Percentiles rank a stretch among this genome's conserved stretches.
Evolutionary conservation across 495 filamentous ascomycete species (phyloP).

Genomic region (Podospora australis): DNA sequence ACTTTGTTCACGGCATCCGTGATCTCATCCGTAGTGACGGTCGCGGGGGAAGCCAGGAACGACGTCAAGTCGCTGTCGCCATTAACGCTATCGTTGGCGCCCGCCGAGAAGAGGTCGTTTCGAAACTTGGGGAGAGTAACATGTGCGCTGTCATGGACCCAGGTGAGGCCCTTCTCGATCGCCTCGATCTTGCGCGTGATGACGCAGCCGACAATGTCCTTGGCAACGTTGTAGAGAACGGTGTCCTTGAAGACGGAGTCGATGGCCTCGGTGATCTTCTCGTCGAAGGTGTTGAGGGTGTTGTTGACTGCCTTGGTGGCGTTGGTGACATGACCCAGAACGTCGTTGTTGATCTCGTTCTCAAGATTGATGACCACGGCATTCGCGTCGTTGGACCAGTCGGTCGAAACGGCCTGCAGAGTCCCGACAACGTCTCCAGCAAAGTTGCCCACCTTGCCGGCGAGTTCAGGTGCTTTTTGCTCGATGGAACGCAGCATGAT

Average conservation of each 20-base stretch:
- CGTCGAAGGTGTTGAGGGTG: conserved; percentile 76
- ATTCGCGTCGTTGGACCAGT: conserved; percentile 77
- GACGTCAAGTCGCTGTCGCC: conserved; percentile 52
- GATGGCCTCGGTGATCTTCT: conserved; percentile 62
- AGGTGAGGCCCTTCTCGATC: conserved; percentile 79
- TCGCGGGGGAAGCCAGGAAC: conserved; percentile 68
- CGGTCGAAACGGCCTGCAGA: conserved; percentile 63
- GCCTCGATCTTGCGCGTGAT: conserved; percentile 68
- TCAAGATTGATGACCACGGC: conserved; percentile 60
- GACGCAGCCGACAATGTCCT: conserved; percentile 67
- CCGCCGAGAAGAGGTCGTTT: conserved; percentile 77
- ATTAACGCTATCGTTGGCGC: conserved; percentile 58
- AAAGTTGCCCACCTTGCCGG: conserved; percentile 71
- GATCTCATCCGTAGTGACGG: conserved; percentile 69
- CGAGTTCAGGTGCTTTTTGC: conserved; percentile 68
- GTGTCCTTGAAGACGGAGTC: conserved; percentile 77
- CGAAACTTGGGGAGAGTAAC: conserved; percentile 71
- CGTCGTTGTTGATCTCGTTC: conserved; percentile 67
- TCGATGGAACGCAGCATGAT: conserved; percentile 67
- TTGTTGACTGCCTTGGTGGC: conserved; percentile 74
- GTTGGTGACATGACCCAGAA: conserved; percentile 85
- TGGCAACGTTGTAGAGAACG: conserved; percentile 62
- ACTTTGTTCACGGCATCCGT: conserved; percentile 65
- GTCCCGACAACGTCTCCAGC: conserved; percentile 68
- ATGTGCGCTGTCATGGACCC: conserved; percentile 80